Conservation (phyloP, 305 asterid species). For the Rubia tinctorum region DNA sequence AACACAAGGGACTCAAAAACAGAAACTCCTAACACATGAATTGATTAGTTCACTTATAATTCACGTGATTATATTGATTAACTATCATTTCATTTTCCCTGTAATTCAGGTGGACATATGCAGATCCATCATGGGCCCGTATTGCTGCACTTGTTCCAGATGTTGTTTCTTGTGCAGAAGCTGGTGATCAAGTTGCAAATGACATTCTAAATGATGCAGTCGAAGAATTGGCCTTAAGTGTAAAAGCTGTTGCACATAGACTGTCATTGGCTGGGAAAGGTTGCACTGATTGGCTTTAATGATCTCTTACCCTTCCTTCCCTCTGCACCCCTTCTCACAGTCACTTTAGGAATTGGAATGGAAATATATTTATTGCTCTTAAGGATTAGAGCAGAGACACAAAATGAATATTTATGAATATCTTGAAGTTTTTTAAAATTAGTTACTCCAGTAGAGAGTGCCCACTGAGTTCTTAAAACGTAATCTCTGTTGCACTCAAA, state of each 20-base stretch:
- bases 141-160: conserved; percentile 93
- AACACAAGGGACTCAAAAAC: background rate
- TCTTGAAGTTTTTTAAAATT: background rate
- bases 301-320: background rate
- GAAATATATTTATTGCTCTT: background rate
- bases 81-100: conserved; percentile 37
- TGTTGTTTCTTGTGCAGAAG: conserved; percentile 91
- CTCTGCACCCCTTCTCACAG: background rate
- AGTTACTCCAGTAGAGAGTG: background rate
- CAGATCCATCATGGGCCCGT: conserved; percentile 97
- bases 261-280: conserved; percentile 87
- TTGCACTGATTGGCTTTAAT: conserved; percentile 21
- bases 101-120: conserved; percentile 98
- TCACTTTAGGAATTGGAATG: background rate
- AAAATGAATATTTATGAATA: background rate
- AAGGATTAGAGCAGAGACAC: background rate
- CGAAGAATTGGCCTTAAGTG: conserved; percentile 73
- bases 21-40: background rate
- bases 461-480: background rate
- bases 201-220: conserved; percentile 76
- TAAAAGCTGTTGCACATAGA: conserved; percentile 81
- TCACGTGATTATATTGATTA: background rate
- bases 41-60: background rate
- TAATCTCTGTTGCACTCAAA: background rate
- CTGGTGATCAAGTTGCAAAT: conserved; percentile 78